phyloP scores from a whole-genome alignment of 441 rosid species.

The Populus trichocarpa region DNA sequence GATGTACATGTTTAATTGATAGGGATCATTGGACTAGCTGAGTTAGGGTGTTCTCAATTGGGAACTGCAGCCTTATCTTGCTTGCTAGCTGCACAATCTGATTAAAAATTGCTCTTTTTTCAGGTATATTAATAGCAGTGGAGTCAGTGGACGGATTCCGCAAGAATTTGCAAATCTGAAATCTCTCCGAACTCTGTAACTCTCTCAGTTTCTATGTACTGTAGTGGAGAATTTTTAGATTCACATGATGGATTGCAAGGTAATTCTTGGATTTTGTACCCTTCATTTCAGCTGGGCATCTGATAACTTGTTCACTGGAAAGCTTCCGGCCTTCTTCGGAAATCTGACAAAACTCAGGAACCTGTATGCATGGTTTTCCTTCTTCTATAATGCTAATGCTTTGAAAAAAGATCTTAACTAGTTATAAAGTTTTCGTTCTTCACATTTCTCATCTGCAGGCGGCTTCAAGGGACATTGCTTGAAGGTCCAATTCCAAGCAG shows the following conservation, averaged over 20 bases:
- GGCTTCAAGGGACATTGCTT: slow-evolving; percentile 45
- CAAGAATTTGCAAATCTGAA: slow-evolving; percentile 45
- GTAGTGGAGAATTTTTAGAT: slow-evolving; percentile 2
- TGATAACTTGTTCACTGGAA: slow-evolving; percentile 49
- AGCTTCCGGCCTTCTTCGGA: slow-evolving; percentile 46
- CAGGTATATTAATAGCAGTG: slow-evolving; percentile 61
- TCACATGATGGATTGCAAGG: not conserved
- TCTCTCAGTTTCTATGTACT: not conserved
- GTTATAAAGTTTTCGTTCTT: not conserved
- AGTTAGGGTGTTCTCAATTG: no score
- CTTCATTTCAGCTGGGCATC: slow-evolving; percentile 56
- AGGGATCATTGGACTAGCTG: not conserved
- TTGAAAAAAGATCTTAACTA: not conserved
- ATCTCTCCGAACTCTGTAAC: slow-evolving; percentile 43
- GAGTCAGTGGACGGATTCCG: slow-evolving; percentile 51
- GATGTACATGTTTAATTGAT: not conserved
- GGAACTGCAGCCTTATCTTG: not conserved
- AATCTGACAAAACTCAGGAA: slow-evolving; percentile 36
- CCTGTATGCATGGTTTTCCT: slow-evolving; percentile 36
- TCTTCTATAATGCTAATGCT: not conserved
- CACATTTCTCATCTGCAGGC: slow-evolving; percentile 25
- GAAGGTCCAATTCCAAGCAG: slow-evolving; percentile 57
- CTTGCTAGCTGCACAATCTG: slow-evolving; percentile 13
- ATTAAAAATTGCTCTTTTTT: slow-evolving; percentile 15
- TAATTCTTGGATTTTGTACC: not conserved